Conservation (phyloP, 2,329 filamentous ascomycete genomes). For the Aspergillus piperis region DNA sequence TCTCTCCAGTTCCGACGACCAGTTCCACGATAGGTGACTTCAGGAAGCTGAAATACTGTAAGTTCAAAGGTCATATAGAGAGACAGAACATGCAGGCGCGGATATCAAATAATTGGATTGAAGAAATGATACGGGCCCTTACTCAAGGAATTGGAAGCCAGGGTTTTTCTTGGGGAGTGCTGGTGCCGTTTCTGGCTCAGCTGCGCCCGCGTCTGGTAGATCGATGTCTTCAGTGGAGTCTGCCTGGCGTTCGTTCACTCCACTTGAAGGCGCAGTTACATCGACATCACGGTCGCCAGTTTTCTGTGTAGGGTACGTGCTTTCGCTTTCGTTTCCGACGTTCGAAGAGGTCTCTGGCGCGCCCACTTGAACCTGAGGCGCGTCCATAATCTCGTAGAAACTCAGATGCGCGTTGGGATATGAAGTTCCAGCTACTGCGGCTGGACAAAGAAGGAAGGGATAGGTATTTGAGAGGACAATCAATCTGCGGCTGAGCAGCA, state of each 20-base stretch:
- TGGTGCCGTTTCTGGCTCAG: slow-evolving; percentile 17
- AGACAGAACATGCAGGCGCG: too few relatives aligned
- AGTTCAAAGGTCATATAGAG: neutral
- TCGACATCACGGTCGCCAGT: slow-evolving; percentile 26
- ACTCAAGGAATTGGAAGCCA: slow-evolving; percentile 34
- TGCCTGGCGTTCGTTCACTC: slow-evolving; percentile 20
- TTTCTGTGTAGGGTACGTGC: slow-evolving; percentile 4
- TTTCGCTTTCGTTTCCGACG: neutral
- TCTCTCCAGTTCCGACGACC: slow-evolving; percentile 62
- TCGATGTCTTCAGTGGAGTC: slow-evolving; percentile 21
- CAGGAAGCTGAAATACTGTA: slow-evolving; percentile 37
- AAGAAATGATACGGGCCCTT: slow-evolving; percentile 12
- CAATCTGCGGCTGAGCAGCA: neutral
- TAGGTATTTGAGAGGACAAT: neutral
- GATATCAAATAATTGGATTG: neutral
- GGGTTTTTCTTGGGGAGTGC: slow-evolving; percentile 24
- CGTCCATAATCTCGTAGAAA: slow-evolving; percentile 18
- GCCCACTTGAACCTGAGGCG: slow-evolving; percentile 22
- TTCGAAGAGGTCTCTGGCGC: slow-evolving; percentile 12
- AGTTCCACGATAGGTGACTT: slow-evolving; percentile 70
- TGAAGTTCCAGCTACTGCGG: neutral
- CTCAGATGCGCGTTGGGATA: neutral
- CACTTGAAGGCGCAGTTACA: slow-evolving; percentile 26
- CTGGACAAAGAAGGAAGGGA: neutral
- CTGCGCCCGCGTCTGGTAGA: slow-evolving; percentile 24